Conservation (phyloP, 1,284 basidiomycete genomes). For the Marasmius oreades region DNA sequence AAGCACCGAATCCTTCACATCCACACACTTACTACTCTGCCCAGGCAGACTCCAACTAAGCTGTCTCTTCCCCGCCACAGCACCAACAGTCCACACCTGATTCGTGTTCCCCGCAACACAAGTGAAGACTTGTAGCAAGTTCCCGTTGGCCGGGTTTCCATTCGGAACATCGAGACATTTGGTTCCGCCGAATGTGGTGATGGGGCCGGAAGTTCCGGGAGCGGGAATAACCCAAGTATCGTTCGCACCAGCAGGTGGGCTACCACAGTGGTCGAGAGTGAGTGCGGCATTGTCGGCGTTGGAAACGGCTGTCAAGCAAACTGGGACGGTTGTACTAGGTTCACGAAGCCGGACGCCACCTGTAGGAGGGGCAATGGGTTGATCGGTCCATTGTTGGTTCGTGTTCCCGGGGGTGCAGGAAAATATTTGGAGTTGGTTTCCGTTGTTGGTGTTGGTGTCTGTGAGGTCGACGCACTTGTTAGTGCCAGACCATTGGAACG, state of each 20-base stretch:
- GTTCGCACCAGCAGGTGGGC: neutral
- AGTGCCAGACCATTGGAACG: conserved; percentile 7
- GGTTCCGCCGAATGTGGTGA: neutral
- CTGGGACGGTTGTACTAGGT: neutral
- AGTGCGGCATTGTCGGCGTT: neutral
- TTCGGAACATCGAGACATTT: neutral
- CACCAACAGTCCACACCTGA: neutral
- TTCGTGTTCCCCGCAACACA: neutral
- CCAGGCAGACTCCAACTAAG: neutral
- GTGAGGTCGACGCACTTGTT: conserved; percentile 13
- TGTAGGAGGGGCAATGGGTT: neutral
- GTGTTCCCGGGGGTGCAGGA: neutral
- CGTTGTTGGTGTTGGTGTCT: neutral
- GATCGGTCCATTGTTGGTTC: neutral
- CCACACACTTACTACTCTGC: neutral
- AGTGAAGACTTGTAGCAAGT: neutral
- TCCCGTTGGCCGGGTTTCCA: neutral
- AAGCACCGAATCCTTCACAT: neutral
- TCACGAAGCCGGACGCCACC: neutral
- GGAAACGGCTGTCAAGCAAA: neutral
- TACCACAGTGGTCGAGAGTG: neutral
- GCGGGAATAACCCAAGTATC: neutral
- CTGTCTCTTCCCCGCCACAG: too few species aligned
- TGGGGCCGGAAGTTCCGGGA: neutral
- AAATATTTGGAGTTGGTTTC: neutral